A percentile compares a stretch with the other conserved stretches of the same genome.
Conservation (phyloP, 805 yeast genomes). For the Ogataea paraovalis region DNA sequence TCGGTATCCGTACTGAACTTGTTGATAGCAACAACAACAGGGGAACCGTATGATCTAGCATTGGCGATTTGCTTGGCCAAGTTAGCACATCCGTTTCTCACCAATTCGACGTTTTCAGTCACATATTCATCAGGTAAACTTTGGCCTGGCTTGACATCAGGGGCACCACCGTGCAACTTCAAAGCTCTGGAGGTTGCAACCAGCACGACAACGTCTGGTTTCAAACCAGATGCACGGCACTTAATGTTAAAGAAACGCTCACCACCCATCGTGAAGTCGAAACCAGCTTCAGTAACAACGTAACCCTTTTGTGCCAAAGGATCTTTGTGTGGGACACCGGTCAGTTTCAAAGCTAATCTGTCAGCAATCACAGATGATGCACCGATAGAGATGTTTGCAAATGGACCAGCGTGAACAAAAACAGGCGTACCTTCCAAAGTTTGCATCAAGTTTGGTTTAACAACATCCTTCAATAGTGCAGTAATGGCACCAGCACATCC, state of each 20-base stretch:
- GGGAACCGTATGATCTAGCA: constrained; percentile 67
- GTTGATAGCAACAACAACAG: constrained; percentile 80
- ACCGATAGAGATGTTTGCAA: constrained; percentile 84
- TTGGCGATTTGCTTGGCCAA: constrained; percentile 73
- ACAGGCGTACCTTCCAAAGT: constrained; percentile 87
- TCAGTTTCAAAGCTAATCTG: constrained; percentile 73
- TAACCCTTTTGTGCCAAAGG: constrained; percentile 54
- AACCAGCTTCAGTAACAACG: constrained; percentile 85
- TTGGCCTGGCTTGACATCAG: constrained; percentile 83
- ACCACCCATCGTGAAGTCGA: constrained; percentile 91
- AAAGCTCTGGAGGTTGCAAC: constrained; percentile 84
- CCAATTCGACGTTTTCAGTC: constrained; percentile 65
- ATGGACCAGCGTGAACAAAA: constrained; percentile 84
- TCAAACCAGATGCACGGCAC: constrained; percentile 75
- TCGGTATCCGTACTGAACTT: constrained; percentile 71
- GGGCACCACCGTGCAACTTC: constrained; percentile 86
- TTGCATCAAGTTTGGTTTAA: constrained; percentile 84
- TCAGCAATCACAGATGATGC: constrained; percentile 83
- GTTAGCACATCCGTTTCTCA: constrained; percentile 67
- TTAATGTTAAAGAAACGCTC: constrained; percentile 81
- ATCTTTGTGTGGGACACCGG: constrained; percentile 42
- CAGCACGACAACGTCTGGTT: constrained; percentile 72
- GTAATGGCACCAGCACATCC: constrained; percentile 86
- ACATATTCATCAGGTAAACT: constrained; percentile 70
- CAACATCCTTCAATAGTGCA: constrained; percentile 75